A percentile compares a stretch with the other conserved stretches of the same genome.
These are phyloP conservation scores for Termitomyces sp. DNA, from an alignment of 768 basidiomycete species.

Conservation along the genomic window DNA sequence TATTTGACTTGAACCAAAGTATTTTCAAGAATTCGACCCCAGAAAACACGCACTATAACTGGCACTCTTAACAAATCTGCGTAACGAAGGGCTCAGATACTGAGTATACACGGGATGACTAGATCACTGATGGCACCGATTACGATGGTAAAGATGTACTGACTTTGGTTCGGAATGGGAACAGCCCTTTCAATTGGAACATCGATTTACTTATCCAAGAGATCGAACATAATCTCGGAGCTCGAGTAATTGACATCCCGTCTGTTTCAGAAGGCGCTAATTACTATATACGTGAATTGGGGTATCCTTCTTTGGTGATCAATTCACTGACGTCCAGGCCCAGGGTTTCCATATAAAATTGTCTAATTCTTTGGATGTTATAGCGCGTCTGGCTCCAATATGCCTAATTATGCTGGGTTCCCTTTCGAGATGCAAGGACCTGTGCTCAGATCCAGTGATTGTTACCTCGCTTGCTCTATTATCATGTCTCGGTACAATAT, in stretches of 20 bases:
- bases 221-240: slow-evolving; percentile 1
- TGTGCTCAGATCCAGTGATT: neutral
- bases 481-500: neutral
- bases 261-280: neutral
- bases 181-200: neutral
- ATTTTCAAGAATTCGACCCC: too few relatives aligned
- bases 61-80: neutral
- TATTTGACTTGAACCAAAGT: too few relatives aligned
- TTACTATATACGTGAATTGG: neutral
- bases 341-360: neutral
- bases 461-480: neutral
- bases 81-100: neutral
- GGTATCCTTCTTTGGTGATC: too few relatives aligned
- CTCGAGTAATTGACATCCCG: neutral
- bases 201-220: neutral
- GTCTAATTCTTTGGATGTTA: neutral
- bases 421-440: neutral
- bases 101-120: neutral
- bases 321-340: neutral
- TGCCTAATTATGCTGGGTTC: neutral
- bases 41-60: too few relatives aligned
- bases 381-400: neutral
- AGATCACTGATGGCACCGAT: neutral
- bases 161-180: neutral
- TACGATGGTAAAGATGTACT: neutral